phyloP scores from a whole-genome alignment of 2,329 filamentous ascomycete species.

The Aspergillus persii region DNA sequence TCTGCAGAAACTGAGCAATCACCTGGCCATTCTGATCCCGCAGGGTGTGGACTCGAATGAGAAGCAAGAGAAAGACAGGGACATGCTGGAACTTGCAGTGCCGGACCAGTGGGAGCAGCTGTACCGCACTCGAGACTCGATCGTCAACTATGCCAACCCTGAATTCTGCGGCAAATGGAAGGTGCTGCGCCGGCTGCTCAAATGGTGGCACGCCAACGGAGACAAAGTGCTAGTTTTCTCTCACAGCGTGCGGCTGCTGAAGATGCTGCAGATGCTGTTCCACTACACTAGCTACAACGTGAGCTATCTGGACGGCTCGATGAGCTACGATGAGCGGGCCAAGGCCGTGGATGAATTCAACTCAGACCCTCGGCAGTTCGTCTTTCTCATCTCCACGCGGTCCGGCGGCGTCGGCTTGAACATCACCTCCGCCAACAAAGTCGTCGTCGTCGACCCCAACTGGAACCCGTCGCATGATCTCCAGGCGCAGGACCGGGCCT shows the following conservation, averaged over 20 bases:
- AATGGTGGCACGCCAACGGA: slow-evolving; percentile 83
- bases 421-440: slow-evolving; percentile 96
- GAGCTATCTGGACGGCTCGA: slow-evolving; percentile 82
- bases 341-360: slow-evolving; percentile 88
- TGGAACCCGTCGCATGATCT: slow-evolving; percentile 97
- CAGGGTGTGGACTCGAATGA: slow-evolving; percentile 60
- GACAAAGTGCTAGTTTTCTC: slow-evolving; percentile 97
- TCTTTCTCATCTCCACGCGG: slow-evolving; percentile 92
- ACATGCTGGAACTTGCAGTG: slow-evolving; percentile 69
- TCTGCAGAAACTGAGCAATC: slow-evolving; percentile 86
- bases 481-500: slow-evolving; percentile 93
- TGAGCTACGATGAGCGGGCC: slow-evolving; percentile 80
- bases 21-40: slow-evolving; percentile 85
- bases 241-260: slow-evolving; percentile 80
- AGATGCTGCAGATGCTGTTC: slow-evolving; percentile 82
- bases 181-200: slow-evolving; percentile 78
- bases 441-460: slow-evolving; percentile 93
- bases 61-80: slow-evolving; percentile 75
- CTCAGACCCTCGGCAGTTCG: slow-evolving; percentile 78
- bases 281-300: slow-evolving; percentile 85
- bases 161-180: slow-evolving; percentile 98
- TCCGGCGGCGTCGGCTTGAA: slow-evolving; percentile 93
- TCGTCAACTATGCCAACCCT: slow-evolving; percentile 77
- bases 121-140: slow-evolving; percentile 71
- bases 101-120: slow-evolving; percentile 73